Evolutionary conservation across 2,329 filamentous ascomycete genomes (phyloP), one percentile per base, ranked within the genome.

Genomic region (Verticillium isaacii): DNA sequence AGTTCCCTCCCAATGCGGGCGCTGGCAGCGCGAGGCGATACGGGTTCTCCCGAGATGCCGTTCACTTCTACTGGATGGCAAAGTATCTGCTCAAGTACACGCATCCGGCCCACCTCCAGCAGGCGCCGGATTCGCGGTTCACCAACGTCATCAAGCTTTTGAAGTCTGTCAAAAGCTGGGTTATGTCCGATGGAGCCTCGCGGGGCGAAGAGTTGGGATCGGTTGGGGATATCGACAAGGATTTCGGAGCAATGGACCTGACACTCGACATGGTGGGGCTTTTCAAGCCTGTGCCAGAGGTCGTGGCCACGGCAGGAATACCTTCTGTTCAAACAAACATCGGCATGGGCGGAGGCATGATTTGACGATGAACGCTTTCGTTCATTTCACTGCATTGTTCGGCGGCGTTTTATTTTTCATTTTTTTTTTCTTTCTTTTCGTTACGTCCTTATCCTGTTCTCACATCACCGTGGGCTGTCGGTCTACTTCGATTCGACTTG

Each of bases 31-130:
- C 78, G 58, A 80, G 81, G 57, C 85, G 89, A 17, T 82, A 87
- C 66, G 89, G 89, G 0, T 91, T 91, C 72, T 91, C 86, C 60
- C 78, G 88, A 58, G 89, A 92, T 67, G 89, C 84, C 1, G 84
- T 91, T 15, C 88, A 90, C 68, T 92, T 89, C 71, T 92, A 88
- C 75, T 92, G 86, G 81, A 79, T 92, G 52, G 89, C 87, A 17
- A 88, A 84, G 64, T 83, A 85, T 68, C 80, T 91, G 68, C 75
- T 91, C 60, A 85, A 86, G 70, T 84, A 85, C 63, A 84, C 82
- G 19, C 77, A 80, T 32, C 70, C 78, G 14, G 74, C 78, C 34
- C 83, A 88, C 66, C 79, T 85, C 69, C 78, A 82, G 54, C 75
- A 84, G 68, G 74, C 81, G 15, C 77, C 85, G n/a, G 86, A 90